Evolutionary conservation across 1,139 yeast genomes (phyloP).

Genomic region (Yamadazyma sp.): DNA sequence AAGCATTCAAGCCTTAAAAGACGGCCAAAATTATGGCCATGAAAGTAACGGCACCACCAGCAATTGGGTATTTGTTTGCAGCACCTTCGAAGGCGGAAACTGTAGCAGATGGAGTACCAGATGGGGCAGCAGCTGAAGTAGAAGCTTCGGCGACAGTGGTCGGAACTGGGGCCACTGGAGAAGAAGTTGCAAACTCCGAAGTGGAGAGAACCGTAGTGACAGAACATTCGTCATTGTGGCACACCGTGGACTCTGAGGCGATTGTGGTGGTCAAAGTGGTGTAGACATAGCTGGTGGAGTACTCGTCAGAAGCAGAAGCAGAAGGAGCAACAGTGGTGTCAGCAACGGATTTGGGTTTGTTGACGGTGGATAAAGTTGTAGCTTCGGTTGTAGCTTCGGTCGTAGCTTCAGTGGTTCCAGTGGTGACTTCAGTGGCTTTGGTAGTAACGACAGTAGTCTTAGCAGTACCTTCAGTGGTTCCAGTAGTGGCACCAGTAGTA

Average conservation of each 20-base stretch:
- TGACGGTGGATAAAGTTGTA: background rate
- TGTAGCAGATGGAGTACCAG: constrained; percentile 4
- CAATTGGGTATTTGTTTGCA: constrained; percentile 9
- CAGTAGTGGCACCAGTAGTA: constrained; percentile 1
- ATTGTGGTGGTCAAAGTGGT: constrained; percentile 12
- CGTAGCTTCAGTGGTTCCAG: constrained; percentile 4
- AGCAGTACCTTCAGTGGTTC: constrained; percentile 3
- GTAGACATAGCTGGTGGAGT: constrained; percentile 5
- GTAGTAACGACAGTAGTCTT: constrained; percentile 3
- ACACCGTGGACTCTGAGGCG: constrained; percentile 8
- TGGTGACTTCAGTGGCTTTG: constrained; percentile 7
- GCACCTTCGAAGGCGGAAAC: constrained; percentile 13
- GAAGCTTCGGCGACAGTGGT: constrained; percentile 3
- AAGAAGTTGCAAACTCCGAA: constrained; percentile 1
- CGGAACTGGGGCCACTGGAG: background rate
- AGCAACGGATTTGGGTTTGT: too few species aligned
- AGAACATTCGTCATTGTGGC: constrained; percentile 9
- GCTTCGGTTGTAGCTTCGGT: constrained; percentile 5
- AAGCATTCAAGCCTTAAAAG: too few species aligned
- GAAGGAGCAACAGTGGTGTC: constrained; percentile 5
- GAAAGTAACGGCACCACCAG: background rate
- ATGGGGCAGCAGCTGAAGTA: constrained; percentile 2
- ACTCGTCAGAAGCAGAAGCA: background rate
- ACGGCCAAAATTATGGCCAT: too few species aligned
- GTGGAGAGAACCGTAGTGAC: constrained; percentile 8